phyloP scores from a whole-genome alignment of 225 moss, liverwort and hornwort genomes.

The Asterella californica region DNA sequence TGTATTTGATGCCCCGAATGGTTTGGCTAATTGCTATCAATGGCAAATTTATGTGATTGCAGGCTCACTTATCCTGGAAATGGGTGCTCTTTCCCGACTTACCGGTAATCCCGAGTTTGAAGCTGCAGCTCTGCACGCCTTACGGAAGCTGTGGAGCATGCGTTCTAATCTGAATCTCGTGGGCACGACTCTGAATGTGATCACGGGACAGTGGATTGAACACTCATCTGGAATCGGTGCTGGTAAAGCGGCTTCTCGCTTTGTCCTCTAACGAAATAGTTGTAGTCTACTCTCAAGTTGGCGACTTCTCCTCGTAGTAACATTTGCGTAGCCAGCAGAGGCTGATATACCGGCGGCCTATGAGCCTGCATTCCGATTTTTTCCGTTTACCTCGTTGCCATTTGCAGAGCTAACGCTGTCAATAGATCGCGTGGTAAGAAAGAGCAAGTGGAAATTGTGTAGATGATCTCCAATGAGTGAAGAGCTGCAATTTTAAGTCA shows the following conservation, averaged over 20 bases:
- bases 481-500: no score
- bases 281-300: no score
- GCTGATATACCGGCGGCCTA: not conserved
- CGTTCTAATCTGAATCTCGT: constrained; percentile 36
- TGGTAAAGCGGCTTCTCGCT: constrained; percentile 17
- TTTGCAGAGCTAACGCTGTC: not conserved
- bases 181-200: constrained; percentile 40
- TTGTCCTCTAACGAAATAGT: not conserved
- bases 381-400: not conserved
- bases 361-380: not conserved
- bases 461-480: no score
- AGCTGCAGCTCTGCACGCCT: constrained; percentile 32
- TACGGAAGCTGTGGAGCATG: constrained; percentile 48
- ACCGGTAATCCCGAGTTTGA: constrained; percentile 39
- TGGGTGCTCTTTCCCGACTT: constrained; percentile 44
- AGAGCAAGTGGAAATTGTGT: not conserved
- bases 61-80: constrained; percentile 45
- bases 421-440: not conserved
- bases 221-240: constrained; percentile 47
- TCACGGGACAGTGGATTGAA: constrained; percentile 45
- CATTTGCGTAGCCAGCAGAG: no score
- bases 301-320: no score
- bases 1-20: not conserved
- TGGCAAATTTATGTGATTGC: not conserved
- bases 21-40: not conserved